Base-by-base conservation (phyloP, 179 eudicot species). In the Dionaea muscipula region DNA sequence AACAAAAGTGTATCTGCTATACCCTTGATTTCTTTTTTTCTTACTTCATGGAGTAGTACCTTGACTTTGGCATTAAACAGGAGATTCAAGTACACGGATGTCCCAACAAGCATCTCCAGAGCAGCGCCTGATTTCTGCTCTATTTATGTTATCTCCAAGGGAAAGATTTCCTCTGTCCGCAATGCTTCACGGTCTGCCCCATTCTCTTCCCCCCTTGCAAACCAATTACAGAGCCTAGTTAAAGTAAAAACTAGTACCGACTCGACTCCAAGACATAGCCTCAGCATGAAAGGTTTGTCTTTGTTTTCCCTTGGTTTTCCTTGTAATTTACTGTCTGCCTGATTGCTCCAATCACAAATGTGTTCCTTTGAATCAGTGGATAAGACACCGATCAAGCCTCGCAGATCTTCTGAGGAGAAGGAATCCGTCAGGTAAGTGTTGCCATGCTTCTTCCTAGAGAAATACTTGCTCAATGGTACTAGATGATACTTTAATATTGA, bases 101-200 rank as follows among this genome's bases (percentile, higher is more conserved):
- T 58, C 57, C 65, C 71, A 60, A 70, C 40, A 16, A 50, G 20
- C 38, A 79, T 84, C 37, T 36, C 72, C 27, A 84, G 72, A 78
- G 73, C 68, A 26, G 81, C 75, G 25, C 98, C 98, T 27, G 94
- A 86, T 75, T 91, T 91, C 65, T 86, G 98, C 74, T 76, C 78
- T 0, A 75, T 84, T 17, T 91, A 80, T 63, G 78, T 82, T 57
- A 72, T 91, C 68, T 74, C 83, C 56, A 86, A 87, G 72, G 78
- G 86, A 26, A 86, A 82, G 79, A 68, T 84, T 48, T 60, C 77
- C 53, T 46, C 51, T 0, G 60, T 64, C 50, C 66, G 55, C 39
- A 68, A 51, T 51, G 73, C 70, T 38, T 12, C 66, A 36, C 60
- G 68, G 36, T 46, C 76, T 41, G 71, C 60, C 64, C 63, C 76